Conservation (phyloP, 495 filamentous ascomycete genomes). For the Sordaria brevicollis region DNA sequence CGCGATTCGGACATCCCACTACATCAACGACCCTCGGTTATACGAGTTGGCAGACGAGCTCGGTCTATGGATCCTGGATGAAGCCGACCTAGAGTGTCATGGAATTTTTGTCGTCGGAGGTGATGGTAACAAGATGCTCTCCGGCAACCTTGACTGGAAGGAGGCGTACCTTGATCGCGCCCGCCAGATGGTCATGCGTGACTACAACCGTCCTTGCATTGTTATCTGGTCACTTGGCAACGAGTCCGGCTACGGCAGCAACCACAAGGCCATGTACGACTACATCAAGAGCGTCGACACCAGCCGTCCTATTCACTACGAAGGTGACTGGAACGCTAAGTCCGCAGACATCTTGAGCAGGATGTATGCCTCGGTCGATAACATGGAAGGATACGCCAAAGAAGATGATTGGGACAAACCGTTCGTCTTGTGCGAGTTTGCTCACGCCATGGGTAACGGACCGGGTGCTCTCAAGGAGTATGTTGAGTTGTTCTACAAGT, state of each 20-base stretch:
- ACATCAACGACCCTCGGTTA: conserved; percentile 49
- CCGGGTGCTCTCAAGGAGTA: conserved; percentile 61
- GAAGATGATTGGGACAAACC: conserved; percentile 40
- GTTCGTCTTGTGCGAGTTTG: conserved; percentile 59
- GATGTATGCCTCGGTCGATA: conserved; percentile 53
- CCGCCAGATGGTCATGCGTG: conserved; percentile 52
- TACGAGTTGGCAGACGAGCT: conserved; percentile 59
- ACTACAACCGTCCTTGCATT: conserved; percentile 57
- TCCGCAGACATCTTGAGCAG: conserved; percentile 54
- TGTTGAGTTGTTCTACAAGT: conserved; percentile 52
- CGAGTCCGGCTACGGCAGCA: conserved; percentile 59
- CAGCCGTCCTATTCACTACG: conserved; percentile 57
- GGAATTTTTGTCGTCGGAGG: conserved; percentile 48
- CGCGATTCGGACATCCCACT: conserved; percentile 55
- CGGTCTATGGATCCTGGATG: conserved; percentile 62
- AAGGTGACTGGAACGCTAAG: conserved; percentile 48
- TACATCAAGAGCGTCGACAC: conserved; percentile 47
- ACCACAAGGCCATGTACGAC: conserved; percentile 57
- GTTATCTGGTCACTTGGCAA: conserved; percentile 70
- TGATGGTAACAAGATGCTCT: conserved; percentile 39
- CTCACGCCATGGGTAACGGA: conserved; percentile 68
- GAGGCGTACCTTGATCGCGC: conserved; percentile 63
- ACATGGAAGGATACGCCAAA: conserved; percentile 32
- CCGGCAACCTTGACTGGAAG: conserved; percentile 58
- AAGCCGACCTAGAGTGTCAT: conserved; percentile 66